Conservation (phyloP, 2,329 filamentous ascomycete genomes). For the Pseudovirgaria hyperparasitica region DNA sequence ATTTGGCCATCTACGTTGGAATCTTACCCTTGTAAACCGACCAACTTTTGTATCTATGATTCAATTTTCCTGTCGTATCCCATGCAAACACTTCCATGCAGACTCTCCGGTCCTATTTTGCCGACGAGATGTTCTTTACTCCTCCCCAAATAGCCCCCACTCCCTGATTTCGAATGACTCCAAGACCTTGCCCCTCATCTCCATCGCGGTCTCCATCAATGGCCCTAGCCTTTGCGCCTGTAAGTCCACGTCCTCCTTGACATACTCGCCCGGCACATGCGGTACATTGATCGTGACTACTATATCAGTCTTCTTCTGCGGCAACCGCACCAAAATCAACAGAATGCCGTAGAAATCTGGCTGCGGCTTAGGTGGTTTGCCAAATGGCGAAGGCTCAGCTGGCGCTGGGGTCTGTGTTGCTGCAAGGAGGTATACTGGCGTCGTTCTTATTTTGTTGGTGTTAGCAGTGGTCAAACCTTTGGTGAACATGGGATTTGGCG, state of each 20-base stretch:
- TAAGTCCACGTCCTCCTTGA: conserved; percentile 58
- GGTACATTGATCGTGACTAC: conserved; percentile 82
- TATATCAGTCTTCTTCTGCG: conserved; percentile 64
- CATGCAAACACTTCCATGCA: too few relatives aligned
- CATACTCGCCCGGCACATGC: conserved; percentile 62
- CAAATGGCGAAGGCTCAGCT: conserved; percentile 28
- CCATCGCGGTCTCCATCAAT: conserved; percentile 48
- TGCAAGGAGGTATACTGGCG: conserved; percentile 18
- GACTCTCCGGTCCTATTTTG: too few relatives aligned
- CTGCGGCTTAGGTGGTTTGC: conserved; percentile 13
- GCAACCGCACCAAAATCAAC: conserved; percentile 64
- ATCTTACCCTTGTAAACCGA: too few relatives aligned
- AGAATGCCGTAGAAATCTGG: conserved; percentile 59
- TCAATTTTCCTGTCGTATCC: too few relatives aligned
- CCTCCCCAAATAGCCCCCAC: conserved; percentile 69
- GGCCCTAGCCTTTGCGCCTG: conserved; percentile 51
- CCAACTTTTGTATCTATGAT: too few relatives aligned
- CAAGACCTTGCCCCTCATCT: conserved; percentile 59
- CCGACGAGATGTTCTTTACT: too few relatives aligned
- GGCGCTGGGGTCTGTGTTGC: conserved; percentile 54
- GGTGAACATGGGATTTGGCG: conserved; percentile 3
- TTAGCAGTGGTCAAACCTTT: conserved; percentile 15
- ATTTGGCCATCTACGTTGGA: too few relatives aligned
- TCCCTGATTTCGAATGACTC: conserved; percentile 66
- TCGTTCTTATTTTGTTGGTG: conserved; percentile 5